Evolutionary conservation across 345 rosid species (phyloP).

Genomic region (Ricinus communis): DNA sequence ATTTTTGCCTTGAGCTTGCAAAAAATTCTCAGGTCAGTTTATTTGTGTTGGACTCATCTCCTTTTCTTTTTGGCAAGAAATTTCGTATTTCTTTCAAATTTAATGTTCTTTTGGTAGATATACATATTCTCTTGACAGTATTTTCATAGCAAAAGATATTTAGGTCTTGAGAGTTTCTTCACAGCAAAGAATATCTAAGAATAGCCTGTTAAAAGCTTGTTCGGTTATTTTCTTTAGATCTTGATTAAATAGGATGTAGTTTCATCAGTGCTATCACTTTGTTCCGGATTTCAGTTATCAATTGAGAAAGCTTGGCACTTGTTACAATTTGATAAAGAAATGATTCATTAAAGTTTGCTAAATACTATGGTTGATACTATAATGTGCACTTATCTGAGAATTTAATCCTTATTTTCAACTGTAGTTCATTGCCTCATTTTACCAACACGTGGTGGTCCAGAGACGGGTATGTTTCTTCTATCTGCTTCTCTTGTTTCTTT

Average conservation of each 20-base stretch:
- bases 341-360: neutral
- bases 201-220: neutral
- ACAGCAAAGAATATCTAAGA: neutral
- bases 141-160: neutral
- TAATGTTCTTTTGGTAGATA: conserved; percentile 3
- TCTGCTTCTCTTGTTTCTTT: conserved; percentile 6
- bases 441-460: conserved; percentile 88
- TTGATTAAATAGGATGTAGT: neutral
- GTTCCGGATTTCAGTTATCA: neutral
- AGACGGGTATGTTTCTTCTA: conserved; percentile 64
- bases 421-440: conserved; percentile 89
- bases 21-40: conserved; percentile 68
- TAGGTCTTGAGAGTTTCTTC: neutral
- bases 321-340: neutral
- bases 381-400: conserved; percentile 6
- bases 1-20: conserved; percentile 76
- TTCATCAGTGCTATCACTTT: neutral
- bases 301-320: neutral
- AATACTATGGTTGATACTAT: neutral
- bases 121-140: conserved; percentile 9
- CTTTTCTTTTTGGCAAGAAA: neutral
- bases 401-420: conserved; percentile 25
- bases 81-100: neutral
- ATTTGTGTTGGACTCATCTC: neutral
- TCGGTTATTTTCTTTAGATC: neutral